These are phyloP conservation scores for Knufia fluminis DNA, from an alignment of 2,329 filamentous ascomycete species.

Conservation along the genomic window DNA sequence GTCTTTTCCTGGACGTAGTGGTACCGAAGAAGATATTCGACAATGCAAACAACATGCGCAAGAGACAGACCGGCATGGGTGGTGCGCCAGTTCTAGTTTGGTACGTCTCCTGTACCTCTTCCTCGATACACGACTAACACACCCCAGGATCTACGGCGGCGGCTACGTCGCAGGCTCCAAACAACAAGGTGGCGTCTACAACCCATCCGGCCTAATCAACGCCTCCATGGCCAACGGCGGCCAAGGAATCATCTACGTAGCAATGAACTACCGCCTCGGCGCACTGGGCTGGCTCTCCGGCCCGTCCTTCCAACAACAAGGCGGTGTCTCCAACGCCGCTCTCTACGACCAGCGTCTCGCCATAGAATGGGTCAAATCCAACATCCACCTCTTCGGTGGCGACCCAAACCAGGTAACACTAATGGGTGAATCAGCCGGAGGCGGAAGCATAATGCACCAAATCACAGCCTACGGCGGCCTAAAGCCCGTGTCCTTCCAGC, in stretches of 20 bases:
- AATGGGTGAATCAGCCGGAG: slow-evolving; percentile 45
- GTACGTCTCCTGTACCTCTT: slow-evolving; percentile 23
- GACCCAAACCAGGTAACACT: slow-evolving; percentile 43
- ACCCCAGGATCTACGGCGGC: slow-evolving; percentile 40
- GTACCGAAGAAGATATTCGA: slow-evolving; percentile 29
- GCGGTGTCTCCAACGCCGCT: slow-evolving; percentile 41
- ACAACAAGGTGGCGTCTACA: slow-evolving; percentile 25
- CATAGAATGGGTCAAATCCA: slow-evolving; percentile 48
- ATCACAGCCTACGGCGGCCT: slow-evolving; percentile 44
- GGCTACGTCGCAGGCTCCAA: slow-evolving; percentile 35
- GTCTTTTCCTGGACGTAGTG: slow-evolving; percentile 31
- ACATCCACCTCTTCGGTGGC: slow-evolving; percentile 49
- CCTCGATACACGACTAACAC: slow-evolving; percentile 1
- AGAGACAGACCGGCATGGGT: slow-evolving; percentile 27
- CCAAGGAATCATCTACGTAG: slow-evolving; percentile 38
- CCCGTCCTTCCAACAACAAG: slow-evolving; percentile 31
- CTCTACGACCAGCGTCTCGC: slow-evolving; percentile 44
- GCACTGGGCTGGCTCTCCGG: slow-evolving; percentile 42
- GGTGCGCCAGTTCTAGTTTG: slow-evolving; percentile 31
- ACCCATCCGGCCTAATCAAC: slow-evolving; percentile 33
- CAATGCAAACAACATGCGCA: slow-evolving; percentile 27
- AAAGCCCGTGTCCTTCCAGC: slow-evolving; percentile 25
- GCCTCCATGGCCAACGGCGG: slow-evolving; percentile 32
- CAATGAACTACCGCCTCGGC: slow-evolving; percentile 41
- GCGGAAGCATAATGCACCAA: slow-evolving; percentile 47